phyloP scores from a whole-genome alignment of 192 early-diverging fungal genomes.

The Backusella macrospora region DNA sequence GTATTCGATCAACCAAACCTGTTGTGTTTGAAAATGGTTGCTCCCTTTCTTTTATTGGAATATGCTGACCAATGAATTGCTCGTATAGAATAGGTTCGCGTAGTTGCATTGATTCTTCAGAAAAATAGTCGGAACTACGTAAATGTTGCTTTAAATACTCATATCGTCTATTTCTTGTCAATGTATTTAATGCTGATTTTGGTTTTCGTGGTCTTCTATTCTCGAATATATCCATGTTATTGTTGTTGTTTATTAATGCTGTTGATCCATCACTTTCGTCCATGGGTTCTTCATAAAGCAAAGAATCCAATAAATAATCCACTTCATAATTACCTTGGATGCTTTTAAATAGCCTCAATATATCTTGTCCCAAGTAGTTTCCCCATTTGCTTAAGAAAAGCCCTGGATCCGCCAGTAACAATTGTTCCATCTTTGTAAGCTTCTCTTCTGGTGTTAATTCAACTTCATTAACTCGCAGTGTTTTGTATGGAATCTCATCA shows the following conservation, averaged over 20 bases:
- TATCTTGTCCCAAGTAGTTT: constrained; percentile 28
- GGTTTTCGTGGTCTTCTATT: constrained; percentile 3
- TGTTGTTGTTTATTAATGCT: too few species aligned
- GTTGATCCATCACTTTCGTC: background rate
- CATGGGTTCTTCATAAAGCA: constrained; percentile 21
- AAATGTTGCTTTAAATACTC: constrained; percentile 38
- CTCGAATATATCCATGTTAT: background rate
- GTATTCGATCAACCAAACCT: constrained; percentile 39
- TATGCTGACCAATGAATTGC: constrained; percentile 46
- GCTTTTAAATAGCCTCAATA: constrained; percentile 32
- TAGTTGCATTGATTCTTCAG: constrained; percentile 40
- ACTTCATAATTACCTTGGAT: constrained; percentile 46
- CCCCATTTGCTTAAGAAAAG: constrained; percentile 50
- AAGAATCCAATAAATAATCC: constrained; percentile 32
- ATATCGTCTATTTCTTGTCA: constrained; percentile 42
- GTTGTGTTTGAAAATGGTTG: constrained; percentile 39
- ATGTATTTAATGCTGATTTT: constrained; percentile 23
- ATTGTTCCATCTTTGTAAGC: constrained; percentile 28
- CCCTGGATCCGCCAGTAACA: constrained; percentile 37
- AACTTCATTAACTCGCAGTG: constrained; percentile 32
- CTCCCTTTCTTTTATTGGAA: constrained; percentile 29
- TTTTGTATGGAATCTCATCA: constrained; percentile 41
- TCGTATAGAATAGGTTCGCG: constrained; percentile 48
- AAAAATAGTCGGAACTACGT: constrained; percentile 41
- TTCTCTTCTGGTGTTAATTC: constrained; percentile 36